Evolutionary conservation across 257 asterid species (phyloP), one percentile per base, ranked within the genome.

Genomic region (Mitragyna speciosa): DNA sequence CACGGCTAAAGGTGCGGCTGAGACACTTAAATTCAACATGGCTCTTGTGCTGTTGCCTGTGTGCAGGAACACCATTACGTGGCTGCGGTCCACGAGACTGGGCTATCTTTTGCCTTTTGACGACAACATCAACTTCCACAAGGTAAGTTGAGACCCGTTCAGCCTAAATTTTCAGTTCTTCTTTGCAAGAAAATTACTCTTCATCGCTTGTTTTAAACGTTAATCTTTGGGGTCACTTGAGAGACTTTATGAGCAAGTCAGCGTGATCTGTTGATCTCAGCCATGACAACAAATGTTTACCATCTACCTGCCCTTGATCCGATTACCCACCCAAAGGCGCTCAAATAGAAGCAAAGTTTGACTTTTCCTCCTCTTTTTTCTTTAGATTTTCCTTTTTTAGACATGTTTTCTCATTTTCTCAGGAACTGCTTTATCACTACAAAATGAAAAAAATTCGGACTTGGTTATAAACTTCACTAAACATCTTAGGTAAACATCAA

Each of bases 1-100:
- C 77, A 95, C 98, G 51, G 99, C 99, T 78, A 95, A 95, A 80
- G 99, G 98, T 17, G 98, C 99, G 0, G 99, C 94, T 5, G 99
- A 95, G 89, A 95, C 98, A 45, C 85, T 95, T 49, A 95, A 95
- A 82, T 82, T 95, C 87, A 95, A 95, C 81, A 93, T 95, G 99
- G 99, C 99, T 31, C 89, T 95, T 52, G 76, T 95, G 41, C 76
- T 95, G 76, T 81, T 95, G 85, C 99, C 99, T n/a, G 99, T 95
- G 43, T 95, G 97, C 72, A 88, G 99, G 89, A 95, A 93, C 88
- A 91, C 84, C 72, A 93, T 95, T 70, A 95, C 99, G 80, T 91
- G 97, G 96, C 87, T 93, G 48, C 90, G 99, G 94, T 92, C 99
- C 51, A 89, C 97, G 31, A 90, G 85, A 72, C 33, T 92, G 84